Evolutionary conservation across 768 basidiomycete species (phyloP), one percentile per base, ranked within the genome.

Genomic region (Amyloporia xantha): DNA sequence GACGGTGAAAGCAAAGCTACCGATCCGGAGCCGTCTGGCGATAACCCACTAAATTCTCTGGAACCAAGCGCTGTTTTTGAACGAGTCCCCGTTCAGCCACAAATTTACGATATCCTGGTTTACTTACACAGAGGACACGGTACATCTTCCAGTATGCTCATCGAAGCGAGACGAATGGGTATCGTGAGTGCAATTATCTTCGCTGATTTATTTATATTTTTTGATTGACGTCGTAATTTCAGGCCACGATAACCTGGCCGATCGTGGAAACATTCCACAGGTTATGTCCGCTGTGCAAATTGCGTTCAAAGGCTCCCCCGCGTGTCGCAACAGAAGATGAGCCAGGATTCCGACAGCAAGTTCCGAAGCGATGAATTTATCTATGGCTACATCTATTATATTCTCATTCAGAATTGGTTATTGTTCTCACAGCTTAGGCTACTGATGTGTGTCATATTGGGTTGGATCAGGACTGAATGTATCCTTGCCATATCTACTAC

Each of bases 181-280:
- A 77, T 84, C 52, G 84, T 85, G 58, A 66, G 81, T 68, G 23
- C 26, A 48, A 44, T 30, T 6, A 28, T 23, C 9, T n/a, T n/a
- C n/a, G n/a, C n/a, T n/a, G n/a, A 20, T 42, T 44, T 46, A 27
- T n/a, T 44, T 35, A 28, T 33, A 41, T 23, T 41, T 28, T 47
- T 47, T 26, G n/a, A n/a, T 44, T 46, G 42, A 47, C 38, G 50
- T 21, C 50, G 27, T 25, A 19, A 50, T 43, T 35, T n/a, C 39
- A 86, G 84, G 75, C 81, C 23, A 71, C 70, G 20, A 75, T 86
- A 47, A 84, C 83, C 6, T 86, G 82, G 82, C 80, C 84, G 3
- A 86, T 86, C 80, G 73, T 78, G 4, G 84, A 86, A 60, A 73
- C 78, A 30, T 86, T 85, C 63, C 68, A 73, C 35, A 74, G 73